These are phyloP conservation scores for Annulohypoxylon nitens DNA, from an alignment of 495 filamentous ascomycete genomes.

Conservation along the genomic window DNA sequence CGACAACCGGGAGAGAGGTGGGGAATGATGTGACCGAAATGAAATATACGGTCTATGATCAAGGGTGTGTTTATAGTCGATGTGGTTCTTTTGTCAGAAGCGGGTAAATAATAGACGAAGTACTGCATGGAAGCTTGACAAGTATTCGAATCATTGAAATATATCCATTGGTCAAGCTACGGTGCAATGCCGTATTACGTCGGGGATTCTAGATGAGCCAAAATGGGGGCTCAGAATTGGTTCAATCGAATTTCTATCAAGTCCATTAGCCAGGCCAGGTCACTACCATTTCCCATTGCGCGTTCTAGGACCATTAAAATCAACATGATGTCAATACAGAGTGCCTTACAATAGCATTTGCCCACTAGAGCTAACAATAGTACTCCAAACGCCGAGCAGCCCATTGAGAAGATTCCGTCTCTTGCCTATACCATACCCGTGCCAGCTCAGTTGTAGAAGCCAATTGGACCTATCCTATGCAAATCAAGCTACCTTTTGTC, in stretches of 20 bases:
- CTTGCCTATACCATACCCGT: conserved; percentile 25
- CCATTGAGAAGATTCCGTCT: conserved; percentile 11
- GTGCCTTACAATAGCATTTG: neutral
- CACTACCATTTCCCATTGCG: neutral
- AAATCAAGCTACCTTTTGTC: conserved; percentile 56
- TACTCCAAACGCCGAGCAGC: conserved; percentile 45
- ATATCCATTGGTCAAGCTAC: neutral
- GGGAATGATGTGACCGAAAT: too few relatives aligned
- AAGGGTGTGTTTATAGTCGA: too few relatives aligned
- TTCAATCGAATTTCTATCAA: neutral
- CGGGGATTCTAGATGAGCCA: neutral
- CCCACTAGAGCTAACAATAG: conserved; percentile 3
- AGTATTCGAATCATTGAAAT: neutral
- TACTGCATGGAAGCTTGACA: neutral
- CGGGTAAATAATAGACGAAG: too few relatives aligned
- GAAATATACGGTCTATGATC: too few relatives aligned
- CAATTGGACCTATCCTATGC: neutral
- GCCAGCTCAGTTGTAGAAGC: conserved; percentile 3
- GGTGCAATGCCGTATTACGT: neutral
- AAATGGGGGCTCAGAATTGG: neutral
- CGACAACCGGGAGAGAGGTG: too few relatives aligned
- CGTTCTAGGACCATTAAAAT: neutral
- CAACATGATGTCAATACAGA: neutral
- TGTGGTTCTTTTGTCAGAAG: too few relatives aligned
- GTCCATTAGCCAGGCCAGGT: neutral